Conservation (phyloP, 106 monocot species). For the Dendrobium huoshanense region DNA sequence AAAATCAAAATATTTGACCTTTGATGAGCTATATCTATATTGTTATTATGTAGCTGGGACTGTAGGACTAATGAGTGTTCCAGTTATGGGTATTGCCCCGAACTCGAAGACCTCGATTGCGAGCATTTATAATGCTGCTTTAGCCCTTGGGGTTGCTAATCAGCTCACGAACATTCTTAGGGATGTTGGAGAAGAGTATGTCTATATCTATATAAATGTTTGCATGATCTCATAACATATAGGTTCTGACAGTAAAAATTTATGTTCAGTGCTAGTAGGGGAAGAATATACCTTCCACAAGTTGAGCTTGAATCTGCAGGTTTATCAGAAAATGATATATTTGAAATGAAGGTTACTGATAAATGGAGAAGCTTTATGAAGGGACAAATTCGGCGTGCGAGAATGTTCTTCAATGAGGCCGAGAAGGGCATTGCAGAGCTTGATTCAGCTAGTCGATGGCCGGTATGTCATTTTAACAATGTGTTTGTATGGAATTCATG, state of each 20-base stretch:
- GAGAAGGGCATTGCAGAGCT: slow-evolving; percentile 45
- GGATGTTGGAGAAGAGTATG: slow-evolving; percentile 34
- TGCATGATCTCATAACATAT: background rate
- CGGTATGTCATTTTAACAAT: slow-evolving; percentile 20
- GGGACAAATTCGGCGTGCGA: slow-evolving; percentile 42
- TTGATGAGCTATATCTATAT: slow-evolving; percentile 28
- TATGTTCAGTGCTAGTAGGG: slow-evolving; percentile 24
- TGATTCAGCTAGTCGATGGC: slow-evolving; percentile 48
- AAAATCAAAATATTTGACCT: slow-evolving; percentile 17
- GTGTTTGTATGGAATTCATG: no score
- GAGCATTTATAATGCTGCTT: slow-evolving; percentile 13
- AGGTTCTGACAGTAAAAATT: background rate
- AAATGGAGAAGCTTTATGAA: slow-evolving; percentile 65
- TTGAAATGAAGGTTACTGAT: slow-evolving; percentile 39
- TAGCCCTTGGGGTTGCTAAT: slow-evolving; percentile 18
- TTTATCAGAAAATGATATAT: slow-evolving; percentile 44
- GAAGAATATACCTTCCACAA: slow-evolving; percentile 36
- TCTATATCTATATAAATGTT: no score
- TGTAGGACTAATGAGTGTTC: slow-evolving; percentile 28
- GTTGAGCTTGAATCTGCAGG: slow-evolving; percentile 32
- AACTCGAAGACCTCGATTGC: background rate
- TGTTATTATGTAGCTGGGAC: slow-evolving; percentile 32
- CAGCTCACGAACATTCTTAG: slow-evolving; percentile 30
- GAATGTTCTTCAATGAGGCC: slow-evolving; percentile 48
- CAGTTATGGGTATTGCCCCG: slow-evolving; percentile 26